Base-by-base conservation (phyloP, 768 basidiomycete genomes). In the Tricholomella constricta region DNA sequence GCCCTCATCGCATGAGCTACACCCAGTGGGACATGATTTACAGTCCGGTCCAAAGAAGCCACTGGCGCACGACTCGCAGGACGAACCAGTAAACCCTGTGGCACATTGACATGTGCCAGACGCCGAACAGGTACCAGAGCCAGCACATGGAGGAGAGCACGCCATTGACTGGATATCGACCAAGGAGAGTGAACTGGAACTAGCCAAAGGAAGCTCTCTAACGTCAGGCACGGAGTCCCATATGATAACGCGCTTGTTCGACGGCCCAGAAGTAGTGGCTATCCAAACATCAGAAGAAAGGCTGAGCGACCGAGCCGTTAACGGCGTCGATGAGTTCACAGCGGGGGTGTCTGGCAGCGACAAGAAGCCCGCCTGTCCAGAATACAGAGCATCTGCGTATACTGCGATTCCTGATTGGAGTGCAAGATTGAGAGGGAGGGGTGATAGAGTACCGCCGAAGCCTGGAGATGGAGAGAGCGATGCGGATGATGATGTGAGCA, bases 221-320 rank as follows among this genome's bases (percentile, higher is more conserved):
- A 88, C 62, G 62, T 94, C 89, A n/a, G 91, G 85, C 23, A 94
- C 72, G 6, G 87, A 84, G 57, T 89, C 83, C 89, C 90, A 94
- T 27, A 94, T 63, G 22, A 93, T 76, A 12, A 89, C 64, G 20
- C 85, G 71, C 56, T 77, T 40, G 51, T 56, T 56, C 73, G 52
- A 79, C 57, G 29, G 82, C 63, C 76, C 72, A 1, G 75, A 65
- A 14, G 73, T 75, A 17, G 85, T 66, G 3, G 82, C 78, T 17
- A 77, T 77, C 82, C 82, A 87, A 0, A 82, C 71, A 35, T 78
- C 78, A 3, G 77, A 73, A 5, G 85, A 76, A 8, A 89, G 69
- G 1, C 81, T 73, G 31, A 88, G 61, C 2, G 87, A 84, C 10
- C 74, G 72, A 2, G 75, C 75, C 6, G 69, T 62, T 19, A 85